phyloP scores from a whole-genome alignment of 352 stramenopile genomes.

The Plasmopara muralis region DNA sequence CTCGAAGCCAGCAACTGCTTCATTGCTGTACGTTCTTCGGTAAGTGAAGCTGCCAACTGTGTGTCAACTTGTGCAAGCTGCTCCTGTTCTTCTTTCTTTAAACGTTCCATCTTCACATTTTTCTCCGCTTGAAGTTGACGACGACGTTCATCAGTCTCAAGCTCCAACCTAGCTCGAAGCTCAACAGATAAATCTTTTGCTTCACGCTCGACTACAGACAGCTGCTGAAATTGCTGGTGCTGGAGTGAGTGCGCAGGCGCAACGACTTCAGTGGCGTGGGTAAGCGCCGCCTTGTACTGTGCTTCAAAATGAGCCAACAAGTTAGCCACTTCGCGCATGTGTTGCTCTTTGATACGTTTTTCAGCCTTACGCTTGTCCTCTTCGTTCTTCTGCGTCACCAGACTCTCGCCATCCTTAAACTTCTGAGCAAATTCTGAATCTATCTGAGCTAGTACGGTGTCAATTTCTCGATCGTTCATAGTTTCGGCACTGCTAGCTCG shows the following conservation, averaged over 20 bases:
- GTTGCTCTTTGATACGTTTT: constrained; percentile 32
- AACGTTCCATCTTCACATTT: constrained; percentile 18
- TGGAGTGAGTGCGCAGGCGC: neutral
- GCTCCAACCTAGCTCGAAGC: constrained; percentile 36
- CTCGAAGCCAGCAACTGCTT: constrained; percentile 22
- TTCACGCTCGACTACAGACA: constrained; percentile 8
- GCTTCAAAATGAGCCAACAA: constrained; percentile 38
- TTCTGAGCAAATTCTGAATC: constrained; percentile 37
- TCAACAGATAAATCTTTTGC: constrained; percentile 38
- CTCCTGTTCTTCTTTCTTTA: constrained; percentile 20
- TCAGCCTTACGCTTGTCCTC: constrained; percentile 15
- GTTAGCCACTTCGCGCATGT: constrained; percentile 41
- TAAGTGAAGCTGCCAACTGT: constrained; percentile 22
- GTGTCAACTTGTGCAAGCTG: constrained; percentile 23
- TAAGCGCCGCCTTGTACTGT: constrained; percentile 18
- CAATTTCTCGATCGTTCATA: constrained; percentile 7
- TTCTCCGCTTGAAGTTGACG: constrained; percentile 37
- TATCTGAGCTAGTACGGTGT: constrained; percentile 25
- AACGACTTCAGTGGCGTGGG: constrained; percentile 1
- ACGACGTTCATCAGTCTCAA: constrained; percentile 46
- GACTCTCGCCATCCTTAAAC: constrained; percentile 30
- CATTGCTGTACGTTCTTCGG: constrained; percentile 35
- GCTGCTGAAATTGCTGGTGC: constrained; percentile 11
- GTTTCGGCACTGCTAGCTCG: neutral
- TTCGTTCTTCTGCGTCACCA: constrained; percentile 26